These are phyloP conservation scores for Lindgomyces ingoldianus DNA, from an alignment of 495 filamentous ascomycete species.

Conservation along the genomic window DNA sequence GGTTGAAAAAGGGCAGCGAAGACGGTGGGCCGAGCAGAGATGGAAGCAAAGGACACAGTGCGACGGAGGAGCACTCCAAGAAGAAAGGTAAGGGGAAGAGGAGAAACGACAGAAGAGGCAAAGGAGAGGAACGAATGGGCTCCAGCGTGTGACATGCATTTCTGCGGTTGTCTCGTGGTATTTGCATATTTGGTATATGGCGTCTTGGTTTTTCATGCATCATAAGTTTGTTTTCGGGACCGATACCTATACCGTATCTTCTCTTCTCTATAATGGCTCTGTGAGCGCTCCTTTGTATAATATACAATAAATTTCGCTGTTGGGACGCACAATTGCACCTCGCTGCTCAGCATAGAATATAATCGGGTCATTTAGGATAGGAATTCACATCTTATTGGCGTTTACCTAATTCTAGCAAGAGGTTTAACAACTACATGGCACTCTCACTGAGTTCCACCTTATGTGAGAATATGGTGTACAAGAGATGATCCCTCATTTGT, in stretches of 20 bases:
- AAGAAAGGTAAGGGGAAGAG: slow-evolving; percentile 36
- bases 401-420: too few species aligned
- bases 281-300: neutral
- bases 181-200: slow-evolving; percentile 9
- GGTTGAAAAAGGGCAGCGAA: slow-evolving; percentile 50
- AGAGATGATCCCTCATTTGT: neutral
- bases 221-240: too few species aligned
- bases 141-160: slow-evolving; percentile 10
- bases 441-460: too few species aligned
- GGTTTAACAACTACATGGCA: too few species aligned
- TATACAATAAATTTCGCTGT: neutral
- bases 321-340: neutral
- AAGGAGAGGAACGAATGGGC: slow-evolving; percentile 10
- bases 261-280: neutral
- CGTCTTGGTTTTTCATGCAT: neutral
- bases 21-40: slow-evolving; percentile 33
- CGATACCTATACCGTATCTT: neutral
- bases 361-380: too few species aligned
- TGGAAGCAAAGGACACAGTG: slow-evolving; percentile 18
- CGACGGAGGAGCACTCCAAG: slow-evolving; percentile 25
- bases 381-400: too few species aligned
- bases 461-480: too few species aligned
- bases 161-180: neutral
- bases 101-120: slow-evolving; percentile 13
- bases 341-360: too few species aligned